Percentiles rank a stretch among this genome's conserved stretches.
Conservation (phyloP, 176 grass and related monocot genomes). For the Raddia distichophylla region DNA sequence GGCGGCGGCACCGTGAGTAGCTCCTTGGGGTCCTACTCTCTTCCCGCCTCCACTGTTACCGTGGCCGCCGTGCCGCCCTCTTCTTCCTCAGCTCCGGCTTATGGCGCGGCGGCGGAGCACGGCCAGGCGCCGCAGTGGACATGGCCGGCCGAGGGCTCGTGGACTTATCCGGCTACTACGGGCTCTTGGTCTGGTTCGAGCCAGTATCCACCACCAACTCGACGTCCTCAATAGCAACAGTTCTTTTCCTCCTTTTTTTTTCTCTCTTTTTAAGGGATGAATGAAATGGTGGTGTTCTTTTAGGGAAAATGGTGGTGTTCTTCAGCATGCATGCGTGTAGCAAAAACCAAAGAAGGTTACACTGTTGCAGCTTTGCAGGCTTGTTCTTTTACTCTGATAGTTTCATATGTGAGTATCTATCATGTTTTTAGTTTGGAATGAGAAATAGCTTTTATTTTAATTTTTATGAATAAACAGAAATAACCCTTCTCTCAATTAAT, state of each 20-base stretch:
- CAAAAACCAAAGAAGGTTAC: slow-evolving; percentile 6
- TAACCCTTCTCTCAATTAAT: no score
- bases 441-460: slow-evolving; percentile 6
- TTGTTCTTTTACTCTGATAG: slow-evolving; percentile 21
- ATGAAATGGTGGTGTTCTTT: no score
- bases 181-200: slow-evolving; percentile 42
- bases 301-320: not conserved
- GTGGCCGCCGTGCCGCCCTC: slow-evolving; percentile 47
- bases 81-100: slow-evolving; percentile 25
- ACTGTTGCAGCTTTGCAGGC: not conserved
- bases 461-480: not conserved
- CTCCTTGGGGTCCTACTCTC: slow-evolving; percentile 40
- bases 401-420: slow-evolving; percentile 20
- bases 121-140: slow-evolving; percentile 38
- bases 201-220: slow-evolving; percentile 44
- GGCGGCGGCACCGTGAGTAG: not conserved
- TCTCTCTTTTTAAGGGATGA: not conserved
- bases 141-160: slow-evolving; percentile 8
- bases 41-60: slow-evolving; percentile 40
- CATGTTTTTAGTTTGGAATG: not conserved
- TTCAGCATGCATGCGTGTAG: slow-evolving; percentile 21
- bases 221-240: slow-evolving; percentile 31
- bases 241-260: not conserved
- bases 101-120: not conserved
- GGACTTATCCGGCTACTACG: slow-evolving; percentile 45